Conservation (phyloP, 495 filamentous ascomycete species). For the Bathelium albidoporum region DNA sequence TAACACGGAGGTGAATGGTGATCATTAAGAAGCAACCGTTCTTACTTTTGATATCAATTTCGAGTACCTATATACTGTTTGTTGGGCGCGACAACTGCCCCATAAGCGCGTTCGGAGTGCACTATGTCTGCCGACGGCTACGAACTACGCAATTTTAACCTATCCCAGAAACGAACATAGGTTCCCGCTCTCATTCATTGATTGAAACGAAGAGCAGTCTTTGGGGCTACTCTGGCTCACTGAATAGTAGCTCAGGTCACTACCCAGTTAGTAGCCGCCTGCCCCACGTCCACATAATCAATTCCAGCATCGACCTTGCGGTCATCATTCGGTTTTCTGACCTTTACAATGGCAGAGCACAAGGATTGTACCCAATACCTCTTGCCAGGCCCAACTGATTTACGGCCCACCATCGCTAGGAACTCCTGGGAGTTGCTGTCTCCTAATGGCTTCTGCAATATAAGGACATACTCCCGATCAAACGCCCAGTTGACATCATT, state of each 20-base stretch:
- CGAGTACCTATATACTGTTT: too few relatives aligned
- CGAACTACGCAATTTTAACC: too few relatives aligned
- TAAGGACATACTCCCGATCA: slow-evolving; percentile 4
- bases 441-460: slow-evolving; percentile 2
- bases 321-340: slow-evolving; percentile 3
- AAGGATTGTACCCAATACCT: slow-evolving; percentile 8
- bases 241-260: slow-evolving; percentile 1
- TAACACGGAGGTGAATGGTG: too few relatives aligned
- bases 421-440: slow-evolving; percentile 4
- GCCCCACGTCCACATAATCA: slow-evolving; percentile 1
- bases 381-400: slow-evolving; percentile 5
- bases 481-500: slow-evolving; percentile 7
- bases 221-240: neutral
- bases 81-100: too few relatives aligned
- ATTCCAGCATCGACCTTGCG: slow-evolving; percentile 7
- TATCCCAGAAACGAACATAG: too few relatives aligned
- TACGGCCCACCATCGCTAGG: slow-evolving; percentile 5
- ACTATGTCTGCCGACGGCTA: too few relatives aligned
- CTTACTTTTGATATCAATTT: too few relatives aligned
- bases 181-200: too few relatives aligned
- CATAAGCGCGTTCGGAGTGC: too few relatives aligned
- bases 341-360: slow-evolving; percentile 2
- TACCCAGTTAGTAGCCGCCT: slow-evolving; percentile 7
- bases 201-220: neutral
- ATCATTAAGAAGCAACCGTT: too few relatives aligned